Conservation (phyloP, 164 flowering plant species). For the Protea cynaroides region DNA sequence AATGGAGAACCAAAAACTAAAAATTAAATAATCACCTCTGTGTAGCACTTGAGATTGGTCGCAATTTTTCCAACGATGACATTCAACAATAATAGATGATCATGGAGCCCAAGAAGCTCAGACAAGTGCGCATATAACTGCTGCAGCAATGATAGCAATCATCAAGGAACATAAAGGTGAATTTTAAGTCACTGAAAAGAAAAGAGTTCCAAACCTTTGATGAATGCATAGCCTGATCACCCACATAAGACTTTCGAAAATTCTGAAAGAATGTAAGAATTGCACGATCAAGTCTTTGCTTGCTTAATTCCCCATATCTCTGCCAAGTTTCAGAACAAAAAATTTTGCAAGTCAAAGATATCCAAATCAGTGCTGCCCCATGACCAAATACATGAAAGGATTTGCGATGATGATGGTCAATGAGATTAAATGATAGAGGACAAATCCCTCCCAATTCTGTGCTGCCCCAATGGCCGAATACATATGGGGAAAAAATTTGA, state of each 20-base stretch:
- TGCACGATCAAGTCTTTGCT: slow-evolving; percentile 98
- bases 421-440: too few relatives aligned
- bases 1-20: background rate
- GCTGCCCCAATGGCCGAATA: too few relatives aligned
- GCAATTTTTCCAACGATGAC: slow-evolving; percentile 94
- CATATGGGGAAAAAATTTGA: too few relatives aligned
- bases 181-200: background rate
- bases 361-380: too few relatives aligned
- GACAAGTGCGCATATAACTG: slow-evolving; percentile 95
- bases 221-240: slow-evolving; percentile 97
- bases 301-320: slow-evolving; percentile 85
- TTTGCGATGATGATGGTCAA: too few relatives aligned
- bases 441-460: too few relatives aligned
- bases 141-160: slow-evolving; percentile 50
- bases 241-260: slow-evolving; percentile 92
- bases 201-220: slow-evolving; percentile 57
- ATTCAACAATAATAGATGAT: slow-evolving; percentile 77
- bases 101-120: slow-evolving; percentile 96
- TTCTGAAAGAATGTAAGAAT: slow-evolving; percentile 89
- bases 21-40: slow-evolving; percentile 45
- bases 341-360: too few relatives aligned
- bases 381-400: too few relatives aligned
- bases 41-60: slow-evolving; percentile 88
- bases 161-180: slow-evolving; percentile 13
- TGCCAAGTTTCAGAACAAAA: slow-evolving; percentile 20